phyloP scores from a whole-genome alignment of 768 basidiomycete species.

The Mrakia blollopis region DNA sequence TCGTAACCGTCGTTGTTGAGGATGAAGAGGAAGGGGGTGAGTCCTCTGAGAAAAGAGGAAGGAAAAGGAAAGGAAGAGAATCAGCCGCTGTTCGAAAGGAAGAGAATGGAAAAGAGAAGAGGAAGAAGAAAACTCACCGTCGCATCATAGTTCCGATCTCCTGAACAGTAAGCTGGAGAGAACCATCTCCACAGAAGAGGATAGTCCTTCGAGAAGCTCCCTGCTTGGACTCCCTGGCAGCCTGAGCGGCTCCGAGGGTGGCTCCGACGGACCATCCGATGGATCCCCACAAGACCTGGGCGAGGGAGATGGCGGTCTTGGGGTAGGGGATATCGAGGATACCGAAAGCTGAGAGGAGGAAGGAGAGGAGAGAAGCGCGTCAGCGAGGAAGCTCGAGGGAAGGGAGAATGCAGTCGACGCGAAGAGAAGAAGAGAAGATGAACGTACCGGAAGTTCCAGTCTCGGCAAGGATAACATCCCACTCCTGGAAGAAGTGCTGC shows the following conservation, averaged over 20 bases:
- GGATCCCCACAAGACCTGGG: slow-evolving; percentile 80
- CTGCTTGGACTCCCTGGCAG: slow-evolving; percentile 56
- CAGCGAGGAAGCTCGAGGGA: background rate
- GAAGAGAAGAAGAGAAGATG: background rate
- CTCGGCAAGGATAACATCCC: slow-evolving; percentile 72
- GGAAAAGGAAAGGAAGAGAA: background rate
- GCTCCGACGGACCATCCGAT: slow-evolving; percentile 58
- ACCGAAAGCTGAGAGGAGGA: slow-evolving; percentile 58
- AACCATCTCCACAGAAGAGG: slow-evolving; percentile 51
- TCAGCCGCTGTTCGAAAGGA: background rate
- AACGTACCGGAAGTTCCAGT: slow-evolving; percentile 54
- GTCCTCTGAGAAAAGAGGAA: slow-evolving; percentile 38
- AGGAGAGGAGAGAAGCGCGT: background rate
- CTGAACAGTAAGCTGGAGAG: slow-evolving; percentile 51
- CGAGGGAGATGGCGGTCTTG: slow-evolving; percentile 58
- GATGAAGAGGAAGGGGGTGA: slow-evolving; percentile 58
- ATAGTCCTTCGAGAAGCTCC: slow-evolving; percentile 59
- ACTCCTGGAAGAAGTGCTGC: slow-evolving; percentile 61
- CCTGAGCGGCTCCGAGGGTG: slow-evolving; percentile 63
- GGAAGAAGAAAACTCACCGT: slow-evolving; percentile 36
- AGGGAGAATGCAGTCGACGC: background rate
- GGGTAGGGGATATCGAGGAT: slow-evolving; percentile 76
- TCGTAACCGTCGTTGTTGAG: slow-evolving; percentile 56
- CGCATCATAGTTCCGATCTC: slow-evolving; percentile 62
- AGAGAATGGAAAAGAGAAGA: background rate